Evolutionary conservation across 495 filamentous ascomycete genomes (phyloP).

Genomic region (Immersiella caudata): DNA sequence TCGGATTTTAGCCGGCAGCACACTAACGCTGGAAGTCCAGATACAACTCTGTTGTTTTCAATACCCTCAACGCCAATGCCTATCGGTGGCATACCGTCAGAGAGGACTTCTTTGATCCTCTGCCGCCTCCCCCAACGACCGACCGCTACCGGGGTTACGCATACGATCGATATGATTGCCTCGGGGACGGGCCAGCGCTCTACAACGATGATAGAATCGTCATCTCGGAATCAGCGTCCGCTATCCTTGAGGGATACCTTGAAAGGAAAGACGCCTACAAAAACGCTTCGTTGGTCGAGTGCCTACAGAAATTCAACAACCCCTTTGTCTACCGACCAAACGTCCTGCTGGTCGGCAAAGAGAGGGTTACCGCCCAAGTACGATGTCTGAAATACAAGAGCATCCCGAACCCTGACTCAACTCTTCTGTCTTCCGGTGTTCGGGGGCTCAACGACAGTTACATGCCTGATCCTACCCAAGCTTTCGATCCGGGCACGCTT

Average conservation of each 20-base stretch:
- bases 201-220: neutral
- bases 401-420: neutral
- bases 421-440: neutral
- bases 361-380: no score
- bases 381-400: neutral
- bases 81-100: neutral
- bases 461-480: neutral
- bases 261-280: neutral
- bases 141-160: neutral
- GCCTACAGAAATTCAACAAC: slow-evolving; percentile 5
- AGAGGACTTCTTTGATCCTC: neutral
- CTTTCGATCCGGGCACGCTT: neutral
- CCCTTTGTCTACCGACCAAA: slow-evolving; percentile 1
- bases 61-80: slow-evolving; percentile 1
- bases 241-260: neutral
- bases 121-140: neutral
- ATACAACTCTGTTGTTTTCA: slow-evolving; percentile 12
- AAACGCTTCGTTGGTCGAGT: neutral
- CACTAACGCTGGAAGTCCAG: neutral
- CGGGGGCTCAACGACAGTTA: neutral
- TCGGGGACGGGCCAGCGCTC: neutral
- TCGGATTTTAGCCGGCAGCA: neutral
- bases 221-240: neutral
- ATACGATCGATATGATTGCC: neutral
- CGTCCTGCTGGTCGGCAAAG: neutral